Conservation (phyloP, 2,329 filamentous ascomycete species). For the Monilinia fructicola region DNA sequence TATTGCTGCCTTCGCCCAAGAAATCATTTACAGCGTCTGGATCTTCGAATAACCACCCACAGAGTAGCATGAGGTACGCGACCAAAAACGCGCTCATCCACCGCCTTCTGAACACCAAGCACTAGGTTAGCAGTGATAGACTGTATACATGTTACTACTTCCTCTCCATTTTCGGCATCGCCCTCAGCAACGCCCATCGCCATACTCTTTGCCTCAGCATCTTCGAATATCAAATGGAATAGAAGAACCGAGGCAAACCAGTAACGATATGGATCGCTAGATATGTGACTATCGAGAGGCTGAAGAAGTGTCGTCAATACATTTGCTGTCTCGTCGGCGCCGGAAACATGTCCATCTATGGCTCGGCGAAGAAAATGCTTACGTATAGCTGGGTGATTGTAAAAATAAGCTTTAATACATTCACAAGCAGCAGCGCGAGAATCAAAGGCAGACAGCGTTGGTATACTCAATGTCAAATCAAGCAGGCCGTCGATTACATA, state of each 20-base stretch:
- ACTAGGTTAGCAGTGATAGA: constrained; percentile 84
- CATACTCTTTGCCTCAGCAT: constrained; percentile 72
- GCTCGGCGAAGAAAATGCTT: constrained; percentile 84
- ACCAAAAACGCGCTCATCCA: constrained; percentile 77
- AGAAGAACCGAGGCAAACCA: constrained; percentile 90
- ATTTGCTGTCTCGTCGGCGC: constrained; percentile 81
- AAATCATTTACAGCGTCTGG: constrained; percentile 91
- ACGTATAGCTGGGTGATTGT: constrained; percentile 75
- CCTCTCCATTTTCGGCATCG: constrained; percentile 84
- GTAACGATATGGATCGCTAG: constrained; percentile 76
- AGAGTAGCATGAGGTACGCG: constrained; percentile 85
- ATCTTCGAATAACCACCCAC: constrained; percentile 90
- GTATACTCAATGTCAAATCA: constrained; percentile 72
- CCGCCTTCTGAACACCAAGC: constrained; percentile 69
- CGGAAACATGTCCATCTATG: constrained; percentile 79
- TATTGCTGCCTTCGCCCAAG: constrained; percentile 83
- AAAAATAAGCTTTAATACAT: constrained; percentile 91
- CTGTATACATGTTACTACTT: constrained; percentile 93
- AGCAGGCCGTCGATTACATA: constrained; percentile 94
- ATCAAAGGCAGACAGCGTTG: constrained; percentile 68
- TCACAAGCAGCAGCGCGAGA: constrained; percentile 82
- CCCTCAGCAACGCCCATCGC: constrained; percentile 85
- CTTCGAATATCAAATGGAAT: constrained; percentile 81
- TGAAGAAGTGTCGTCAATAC: constrained; percentile 79
- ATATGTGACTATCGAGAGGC: constrained; percentile 59